These are phyloP conservation scores for Pseudocercospora musae DNA, from an alignment of 2,329 filamentous ascomycete genomes.

Conservation along the genomic window DNA sequence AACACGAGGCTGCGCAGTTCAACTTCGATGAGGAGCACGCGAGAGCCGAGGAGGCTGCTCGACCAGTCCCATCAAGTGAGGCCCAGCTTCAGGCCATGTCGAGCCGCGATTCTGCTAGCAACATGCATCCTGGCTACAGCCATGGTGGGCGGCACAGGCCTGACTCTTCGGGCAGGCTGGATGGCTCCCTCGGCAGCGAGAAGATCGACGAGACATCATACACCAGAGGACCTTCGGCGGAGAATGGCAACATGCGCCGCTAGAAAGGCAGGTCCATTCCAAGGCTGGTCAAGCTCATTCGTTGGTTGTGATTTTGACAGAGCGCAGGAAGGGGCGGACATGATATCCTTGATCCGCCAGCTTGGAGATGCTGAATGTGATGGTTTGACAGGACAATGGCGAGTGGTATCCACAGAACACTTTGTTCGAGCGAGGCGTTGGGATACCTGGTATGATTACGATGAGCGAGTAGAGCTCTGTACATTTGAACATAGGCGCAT, in stretches of 20 bases:
- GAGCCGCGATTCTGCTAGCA: slow-evolving; percentile 1
- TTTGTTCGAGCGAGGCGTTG: background rate
- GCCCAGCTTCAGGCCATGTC: background rate
- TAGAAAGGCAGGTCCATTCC: background rate
- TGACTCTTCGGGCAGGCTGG: background rate
- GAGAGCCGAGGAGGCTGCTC: background rate
- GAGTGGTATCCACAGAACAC: background rate
- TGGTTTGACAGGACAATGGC: slow-evolving; percentile 1
- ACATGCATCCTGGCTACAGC: background rate
- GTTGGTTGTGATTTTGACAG: background rate
- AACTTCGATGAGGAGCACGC: slow-evolving; percentile 38
- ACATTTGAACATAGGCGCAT: background rate
- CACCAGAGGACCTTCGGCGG: background rate
- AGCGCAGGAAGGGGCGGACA: background rate
- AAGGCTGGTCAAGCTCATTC: background rate
- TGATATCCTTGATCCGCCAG: background rate
- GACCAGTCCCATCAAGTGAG: slow-evolving; percentile 1
- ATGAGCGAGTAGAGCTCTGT: background rate
- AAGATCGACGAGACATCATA: slow-evolving; percentile 1
- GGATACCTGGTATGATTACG: background rate
- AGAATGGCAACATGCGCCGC: slow-evolving; percentile 2
- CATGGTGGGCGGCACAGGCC: background rate
- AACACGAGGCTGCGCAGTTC: slow-evolving; percentile 39
- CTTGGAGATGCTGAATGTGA: background rate
- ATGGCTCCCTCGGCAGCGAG: background rate